Evolutionary conservation across 1,284 basidiomycete genomes (phyloP).

Genomic region (Ustilago crameri): DNA sequence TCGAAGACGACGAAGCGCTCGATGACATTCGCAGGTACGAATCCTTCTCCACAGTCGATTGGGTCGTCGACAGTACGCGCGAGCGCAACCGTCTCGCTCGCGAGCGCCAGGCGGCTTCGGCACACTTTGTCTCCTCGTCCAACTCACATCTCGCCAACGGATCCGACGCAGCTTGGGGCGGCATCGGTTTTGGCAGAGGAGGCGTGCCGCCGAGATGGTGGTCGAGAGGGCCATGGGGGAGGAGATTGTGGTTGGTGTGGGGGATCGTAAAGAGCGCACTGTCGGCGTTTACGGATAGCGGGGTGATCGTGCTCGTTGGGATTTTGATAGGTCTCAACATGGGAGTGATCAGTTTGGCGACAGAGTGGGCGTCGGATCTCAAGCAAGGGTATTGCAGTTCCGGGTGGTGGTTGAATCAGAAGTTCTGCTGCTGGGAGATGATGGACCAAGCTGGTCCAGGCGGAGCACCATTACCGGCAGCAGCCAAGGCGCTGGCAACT

Average conservation of each 20-base stretch:
- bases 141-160: conserved; percentile 53
- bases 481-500: conserved; percentile 37
- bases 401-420: conserved; percentile 98
- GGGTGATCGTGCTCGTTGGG: conserved; percentile 71
- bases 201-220: conserved; percentile 54
- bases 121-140: conserved; percentile 46
- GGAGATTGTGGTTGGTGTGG: conserved; percentile 51
- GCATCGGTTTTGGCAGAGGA: conserved; percentile 29
- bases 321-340: conserved; percentile 91
- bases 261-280: conserved; percentile 49
- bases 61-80: conserved; percentile 65
- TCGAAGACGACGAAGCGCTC: conserved; percentile 58
- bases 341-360: conserved; percentile 92
- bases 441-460: conserved; percentile 63
- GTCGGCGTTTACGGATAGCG: conserved; percentile 59
- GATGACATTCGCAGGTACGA: conserved; percentile 62
- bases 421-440: conserved; percentile 95
- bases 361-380: conserved; percentile 97
- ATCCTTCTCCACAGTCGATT: conserved; percentile 63
- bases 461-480: conserved; percentile 48
- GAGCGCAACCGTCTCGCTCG: conserved; percentile 61
- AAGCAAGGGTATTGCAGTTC: conserved; percentile 96
- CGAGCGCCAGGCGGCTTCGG: conserved; percentile 46
- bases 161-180: conserved; percentile 41
- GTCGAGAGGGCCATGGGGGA: conserved; percentile 35